Base-by-base conservation (phyloP, 179 eudicot genomes). In the Beta lomatogona region DNA sequence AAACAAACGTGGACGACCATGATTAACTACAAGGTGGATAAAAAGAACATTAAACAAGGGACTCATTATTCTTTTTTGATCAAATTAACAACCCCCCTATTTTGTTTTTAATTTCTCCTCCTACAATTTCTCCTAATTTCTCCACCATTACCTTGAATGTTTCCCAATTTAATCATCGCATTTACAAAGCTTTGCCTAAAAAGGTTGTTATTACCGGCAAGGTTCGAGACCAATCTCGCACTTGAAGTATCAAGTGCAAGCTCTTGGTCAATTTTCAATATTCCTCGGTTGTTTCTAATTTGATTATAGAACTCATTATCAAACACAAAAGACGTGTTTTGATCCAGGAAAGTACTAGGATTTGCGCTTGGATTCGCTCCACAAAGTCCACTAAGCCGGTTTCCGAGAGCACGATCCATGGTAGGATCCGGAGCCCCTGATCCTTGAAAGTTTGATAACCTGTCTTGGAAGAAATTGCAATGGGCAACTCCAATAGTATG, bases 401-500 rank as follows among this genome's bases (percentile, higher is more conserved):
- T 46, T 57, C 52, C 82, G 73, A 83, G 36, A 5, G 28, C 73
- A 9, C 76, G 75, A 54, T 87, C 86, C 91, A 91, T 84, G 1
- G 83, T 72, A 0, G 83, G 84, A 60, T 90, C 94, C 0, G 92
- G 88, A 16, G 72, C 68, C 0, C 87, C 86, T 1, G 91, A 82
- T 6, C 91, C 90, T 59, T 84, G 79, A 54, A 86, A 87, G 61
- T 84, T 66, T 4, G 86, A 77, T 11, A 91, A 66, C 75, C 90
- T 75, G 44, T 84, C 80, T 19, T 54, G 79, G 61, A 89, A 90
- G 54, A 90, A 85, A 22, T 5, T 25, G 22, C 94, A 91, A 25
- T 89, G 93, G 0, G 94, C 63, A 18, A 86, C 77, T 14, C 94
- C 93, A 3, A 91, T 87, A 0, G 94, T 86, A 84, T 91, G 94